Conservation (phyloP, 2,329 filamentous ascomycete species). For the Aspergillus vadensis region DNA sequence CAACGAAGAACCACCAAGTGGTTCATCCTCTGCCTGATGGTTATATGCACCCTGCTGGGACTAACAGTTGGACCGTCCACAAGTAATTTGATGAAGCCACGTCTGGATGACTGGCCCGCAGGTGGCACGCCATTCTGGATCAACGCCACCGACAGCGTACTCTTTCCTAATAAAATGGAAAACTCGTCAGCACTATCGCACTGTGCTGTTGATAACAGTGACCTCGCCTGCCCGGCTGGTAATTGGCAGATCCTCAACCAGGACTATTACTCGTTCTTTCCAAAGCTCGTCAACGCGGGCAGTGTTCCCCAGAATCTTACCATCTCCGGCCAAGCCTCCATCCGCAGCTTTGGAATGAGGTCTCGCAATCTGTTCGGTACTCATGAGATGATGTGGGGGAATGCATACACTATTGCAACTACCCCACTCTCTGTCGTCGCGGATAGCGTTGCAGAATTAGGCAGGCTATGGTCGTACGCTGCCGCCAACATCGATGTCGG, state of each 20-base stretch:
- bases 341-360: not conserved
- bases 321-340: not conserved
- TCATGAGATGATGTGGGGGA: not conserved
- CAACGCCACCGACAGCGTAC: not conserved
- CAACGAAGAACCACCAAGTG: not conserved
- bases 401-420: not conserved
- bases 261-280: not conserved
- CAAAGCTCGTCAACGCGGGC: not conserved
- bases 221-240: not conserved
- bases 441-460: not conserved
- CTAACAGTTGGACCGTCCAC: not conserved
- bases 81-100: not conserved
- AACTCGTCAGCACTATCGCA: not conserved
- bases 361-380: not conserved
- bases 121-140: not conserved
- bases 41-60: not conserved
- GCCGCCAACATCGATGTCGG: not conserved
- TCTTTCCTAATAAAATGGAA: not conserved
- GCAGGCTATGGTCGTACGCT: not conserved
- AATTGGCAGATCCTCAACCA: not conserved
- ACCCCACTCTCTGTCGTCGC: not conserved
- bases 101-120: not conserved
- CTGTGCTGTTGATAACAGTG: not conserved
- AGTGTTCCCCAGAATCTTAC: not conserved
- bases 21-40: not conserved